Percentiles rank a stretch among this genome's conserved stretches.
Conservation (phyloP, 2,329 filamentous ascomycete species). For the Gremmenia infestans region DNA sequence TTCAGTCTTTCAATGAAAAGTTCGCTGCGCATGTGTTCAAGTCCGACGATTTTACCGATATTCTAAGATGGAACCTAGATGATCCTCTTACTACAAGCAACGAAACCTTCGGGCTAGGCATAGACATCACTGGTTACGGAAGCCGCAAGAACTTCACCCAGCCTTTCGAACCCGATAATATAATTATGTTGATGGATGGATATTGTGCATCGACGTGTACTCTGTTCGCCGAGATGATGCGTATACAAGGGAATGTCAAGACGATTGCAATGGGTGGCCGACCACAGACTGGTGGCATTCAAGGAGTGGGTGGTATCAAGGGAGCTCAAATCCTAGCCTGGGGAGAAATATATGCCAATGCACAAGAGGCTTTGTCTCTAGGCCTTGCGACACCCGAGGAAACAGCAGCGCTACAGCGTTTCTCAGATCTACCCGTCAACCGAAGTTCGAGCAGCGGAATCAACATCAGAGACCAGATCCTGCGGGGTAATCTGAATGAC, state of each 20-base stretch:
- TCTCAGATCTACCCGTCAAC: slow-evolving; percentile 16
- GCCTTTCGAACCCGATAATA: slow-evolving; percentile 35
- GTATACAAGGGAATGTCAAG: slow-evolving; percentile 46
- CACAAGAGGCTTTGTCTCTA: slow-evolving; percentile 8
- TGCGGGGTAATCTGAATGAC: slow-evolving; percentile 28
- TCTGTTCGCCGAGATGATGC: slow-evolving; percentile 51
- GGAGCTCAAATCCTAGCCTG: slow-evolving; percentile 40
- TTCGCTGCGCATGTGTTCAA: slow-evolving; percentile 6
- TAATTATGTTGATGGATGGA: slow-evolving; percentile 47
- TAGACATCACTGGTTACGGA: slow-evolving; percentile 27
- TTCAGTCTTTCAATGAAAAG: slow-evolving; percentile 10
- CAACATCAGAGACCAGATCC: slow-evolving; percentile 39
- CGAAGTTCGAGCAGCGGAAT: slow-evolving; percentile 32
- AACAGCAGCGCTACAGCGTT: slow-evolving; percentile 13
- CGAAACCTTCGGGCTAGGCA: slow-evolving; percentile 8
- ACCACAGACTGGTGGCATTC: slow-evolving; percentile 49
- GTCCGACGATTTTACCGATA: slow-evolving; percentile 8
- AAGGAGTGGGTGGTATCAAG: slow-evolving; percentile 61
- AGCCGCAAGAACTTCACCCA: slow-evolving; percentile 14
- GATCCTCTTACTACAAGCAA: slow-evolving; percentile 11
- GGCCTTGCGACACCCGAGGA: slow-evolving; percentile 8
- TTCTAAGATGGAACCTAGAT: slow-evolving; percentile 12
- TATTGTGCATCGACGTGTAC: slow-evolving; percentile 57
- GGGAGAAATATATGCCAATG: slow-evolving; percentile 15
- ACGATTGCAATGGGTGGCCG: slow-evolving; percentile 57